Evolutionary conservation across 495 filamentous ascomycete species (phyloP).

Genomic region (Symbiotaphrina buchneri): DNA sequence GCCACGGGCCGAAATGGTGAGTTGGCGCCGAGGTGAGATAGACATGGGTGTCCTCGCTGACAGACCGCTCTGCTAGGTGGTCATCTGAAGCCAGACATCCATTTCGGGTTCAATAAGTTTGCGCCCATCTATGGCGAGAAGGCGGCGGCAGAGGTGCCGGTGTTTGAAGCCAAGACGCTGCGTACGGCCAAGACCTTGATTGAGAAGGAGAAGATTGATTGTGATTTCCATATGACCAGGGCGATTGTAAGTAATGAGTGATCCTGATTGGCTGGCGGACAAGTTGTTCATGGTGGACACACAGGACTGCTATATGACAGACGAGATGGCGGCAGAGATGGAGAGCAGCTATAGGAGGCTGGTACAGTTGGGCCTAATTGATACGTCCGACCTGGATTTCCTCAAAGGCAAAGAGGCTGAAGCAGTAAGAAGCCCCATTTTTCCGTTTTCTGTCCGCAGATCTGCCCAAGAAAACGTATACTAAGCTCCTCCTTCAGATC

Average conservation of each 20-base stretch:
- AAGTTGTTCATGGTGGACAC: conserved; percentile 12
- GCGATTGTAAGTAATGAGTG: too few species aligned
- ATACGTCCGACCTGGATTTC: conserved; percentile 8
- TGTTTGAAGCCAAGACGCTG: background rate
- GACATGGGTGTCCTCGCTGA: too few species aligned
- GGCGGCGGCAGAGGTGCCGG: background rate
- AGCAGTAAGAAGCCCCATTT: background rate
- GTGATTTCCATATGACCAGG: conserved; percentile 16
- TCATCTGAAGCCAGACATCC: conserved; percentile 14
- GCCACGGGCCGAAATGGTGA: conserved; percentile 37
- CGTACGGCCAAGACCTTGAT: conserved; percentile 4
- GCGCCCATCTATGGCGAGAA: background rate
- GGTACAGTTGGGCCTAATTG: conserved; percentile 13
- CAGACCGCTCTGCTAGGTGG: too few species aligned
- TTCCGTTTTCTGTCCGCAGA: too few species aligned
- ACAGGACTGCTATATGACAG: too few species aligned
- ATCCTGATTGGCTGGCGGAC: conserved; percentile 18
- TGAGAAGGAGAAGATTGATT: conserved; percentile 6
- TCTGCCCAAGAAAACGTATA: too few species aligned
- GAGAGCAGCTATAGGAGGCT: conserved; percentile 14
- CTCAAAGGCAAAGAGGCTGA: background rate
- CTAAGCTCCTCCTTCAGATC: conserved; percentile 3
- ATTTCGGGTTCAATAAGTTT: conserved; percentile 2
- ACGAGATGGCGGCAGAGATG: too few species aligned
- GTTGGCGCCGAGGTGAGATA: too few species aligned